Percentiles rank a stretch among this genome's conserved stretches.
These are phyloP conservation scores for Colletotrichum tabaci DNA, from an alignment of 2,329 filamentous ascomycete genomes.

Conservation along the genomic window DNA sequence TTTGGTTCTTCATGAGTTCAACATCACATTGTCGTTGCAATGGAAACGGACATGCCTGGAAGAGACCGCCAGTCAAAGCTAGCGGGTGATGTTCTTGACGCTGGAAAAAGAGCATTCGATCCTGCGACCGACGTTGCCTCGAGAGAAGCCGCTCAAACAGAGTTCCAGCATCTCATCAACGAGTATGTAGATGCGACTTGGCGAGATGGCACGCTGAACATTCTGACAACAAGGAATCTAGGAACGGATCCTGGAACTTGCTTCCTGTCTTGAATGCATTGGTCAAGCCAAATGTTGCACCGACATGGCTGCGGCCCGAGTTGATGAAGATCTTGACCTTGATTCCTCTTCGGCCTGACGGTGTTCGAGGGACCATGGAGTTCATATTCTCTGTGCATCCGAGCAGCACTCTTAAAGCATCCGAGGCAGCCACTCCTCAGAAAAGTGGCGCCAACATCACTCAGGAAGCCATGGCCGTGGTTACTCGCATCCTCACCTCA, in stretches of 20 bases:
- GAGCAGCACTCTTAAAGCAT: constrained; percentile 58
- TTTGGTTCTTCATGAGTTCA: not conserved
- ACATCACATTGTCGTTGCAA: constrained; percentile 11
- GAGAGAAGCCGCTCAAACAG: constrained; percentile 52
- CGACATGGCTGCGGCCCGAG: constrained; percentile 71
- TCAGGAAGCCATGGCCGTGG: constrained; percentile 76
- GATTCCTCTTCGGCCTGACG: constrained; percentile 73
- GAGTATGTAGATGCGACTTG: constrained; percentile 54
- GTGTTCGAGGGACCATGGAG: constrained; percentile 78
- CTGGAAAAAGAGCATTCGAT: constrained; percentile 65
- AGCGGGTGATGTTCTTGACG: constrained; percentile 53
- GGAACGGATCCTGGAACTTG: constrained; percentile 64
- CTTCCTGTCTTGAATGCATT: constrained; percentile 74
- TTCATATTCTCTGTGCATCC: constrained; percentile 81
- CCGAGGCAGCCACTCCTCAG: constrained; percentile 61
- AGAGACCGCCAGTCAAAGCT: constrained; percentile 42
- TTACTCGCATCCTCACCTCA: constrained; percentile 72
- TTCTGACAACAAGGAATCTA: constrained; percentile 35
- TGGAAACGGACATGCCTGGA: constrained; percentile 34
- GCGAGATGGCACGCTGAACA: constrained; percentile 43
- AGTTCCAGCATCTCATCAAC: constrained; percentile 64
- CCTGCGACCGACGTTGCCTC: constrained; percentile 55
- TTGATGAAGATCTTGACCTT: constrained; percentile 71
- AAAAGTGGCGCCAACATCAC: constrained; percentile 76
- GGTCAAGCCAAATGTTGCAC: constrained; percentile 72